Evolutionary conservation across 768 basidiomycete species (phyloP), one percentile per base, ranked within the genome.

Genomic region (Chalciporus piperatus): DNA sequence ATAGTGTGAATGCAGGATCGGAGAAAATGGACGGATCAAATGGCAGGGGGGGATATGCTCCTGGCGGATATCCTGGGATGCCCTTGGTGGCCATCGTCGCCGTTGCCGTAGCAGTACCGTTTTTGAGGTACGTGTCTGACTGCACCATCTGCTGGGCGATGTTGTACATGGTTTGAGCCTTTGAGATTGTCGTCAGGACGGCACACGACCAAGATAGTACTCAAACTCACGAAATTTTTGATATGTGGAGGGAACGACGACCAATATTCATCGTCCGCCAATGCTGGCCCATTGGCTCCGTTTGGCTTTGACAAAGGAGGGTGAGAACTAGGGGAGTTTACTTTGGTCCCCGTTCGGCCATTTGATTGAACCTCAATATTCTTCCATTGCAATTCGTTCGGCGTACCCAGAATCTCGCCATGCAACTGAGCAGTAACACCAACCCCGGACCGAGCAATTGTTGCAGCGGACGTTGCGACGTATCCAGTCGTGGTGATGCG

Each of bases 101-200:
- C 14, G 61, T 62, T 20, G 58, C 61, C 20, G 63, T 58, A 4
- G 61, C 71, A 1, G 68, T 66, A 56, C 66, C 67, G 61, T 67
- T 67, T 70, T 67, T 70, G 51, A 70, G 63, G 47, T 70, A 69
- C 23, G 69, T 53, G 28, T 69, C 74, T 28, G 75, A 73, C 61
- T 75, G 80, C 32, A 73, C 76, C 74, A 85, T 83, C 67, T 82
- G 82, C 58, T 85, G 84, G 32, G 85, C 85, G 55, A 84, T 80
- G 47, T 81, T 75, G 61, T 84, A 83, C 82, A 85, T 83, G 8
- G 81, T 79, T 69, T 79, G 74, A 50, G 81, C 77, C 74, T 83
- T 75, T 49, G 64, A 60, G 41, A 57, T 62, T 61, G 56, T 64
- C 56, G 63, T 72, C 69, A 71, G 64, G 48, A 65, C 55, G 57